These are phyloP conservation scores for Rhizophora mangle DNA, from an alignment of 345 rosid species.

Conservation along the genomic window DNA sequence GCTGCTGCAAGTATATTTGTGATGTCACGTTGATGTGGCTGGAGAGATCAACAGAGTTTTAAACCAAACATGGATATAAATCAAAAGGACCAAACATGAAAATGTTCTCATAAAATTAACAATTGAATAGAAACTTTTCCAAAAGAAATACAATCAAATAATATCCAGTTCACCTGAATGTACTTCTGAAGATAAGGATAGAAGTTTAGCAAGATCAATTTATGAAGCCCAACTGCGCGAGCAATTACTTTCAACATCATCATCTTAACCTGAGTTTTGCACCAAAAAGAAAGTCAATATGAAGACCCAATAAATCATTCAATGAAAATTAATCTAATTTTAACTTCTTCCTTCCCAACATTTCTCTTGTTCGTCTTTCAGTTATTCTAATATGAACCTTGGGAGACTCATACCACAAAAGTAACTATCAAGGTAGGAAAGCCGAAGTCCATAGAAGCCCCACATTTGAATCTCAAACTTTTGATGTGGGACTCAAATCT, in stretches of 20 bases:
- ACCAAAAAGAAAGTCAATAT: neutral
- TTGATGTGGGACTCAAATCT: too few relatives aligned
- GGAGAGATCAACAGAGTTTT: slow-evolving; percentile 25
- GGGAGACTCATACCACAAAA: too few relatives aligned
- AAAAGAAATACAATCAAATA: slow-evolving; percentile 10
- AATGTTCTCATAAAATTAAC: neutral
- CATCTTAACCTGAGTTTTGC: slow-evolving; percentile 70
- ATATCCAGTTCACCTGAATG: slow-evolving; percentile 53
- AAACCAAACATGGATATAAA: neutral
- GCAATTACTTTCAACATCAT: slow-evolving; percentile 91
- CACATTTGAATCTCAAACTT: too few relatives aligned
- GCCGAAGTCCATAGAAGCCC: too few relatives aligned
- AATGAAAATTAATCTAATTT: too few relatives aligned
- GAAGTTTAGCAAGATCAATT: slow-evolving; percentile 64
- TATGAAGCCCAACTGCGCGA: slow-evolving; percentile 88
- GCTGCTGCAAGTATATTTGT: slow-evolving; percentile 92
- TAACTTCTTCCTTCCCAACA: too few relatives aligned
- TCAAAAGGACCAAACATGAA: too few relatives aligned
- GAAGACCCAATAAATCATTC: neutral
- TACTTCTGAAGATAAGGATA: slow-evolving; percentile 80
- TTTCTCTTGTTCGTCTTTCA: too few relatives aligned
- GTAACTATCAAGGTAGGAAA: too few relatives aligned
- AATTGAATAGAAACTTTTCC: slow-evolving; percentile 4
- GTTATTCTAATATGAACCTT: too few relatives aligned
- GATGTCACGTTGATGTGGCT: slow-evolving; percentile 92